Percentiles rank a stretch among this genome's conserved stretches.
Evolutionary conservation across 2,329 filamentous ascomycete species (phyloP).

Genomic region (Clarireedia sp.): DNA sequence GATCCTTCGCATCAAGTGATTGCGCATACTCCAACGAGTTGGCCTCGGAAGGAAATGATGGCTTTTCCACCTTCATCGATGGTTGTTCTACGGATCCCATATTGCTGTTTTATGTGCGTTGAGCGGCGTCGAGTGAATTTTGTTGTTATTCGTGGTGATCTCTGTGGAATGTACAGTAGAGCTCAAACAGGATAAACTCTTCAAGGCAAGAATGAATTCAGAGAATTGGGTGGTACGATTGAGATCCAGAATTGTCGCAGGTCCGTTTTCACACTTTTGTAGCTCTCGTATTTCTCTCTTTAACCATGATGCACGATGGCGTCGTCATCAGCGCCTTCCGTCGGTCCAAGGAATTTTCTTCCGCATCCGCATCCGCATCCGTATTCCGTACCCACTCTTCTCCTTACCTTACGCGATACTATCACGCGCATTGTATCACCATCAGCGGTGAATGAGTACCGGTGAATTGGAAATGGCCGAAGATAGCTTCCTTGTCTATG

Average conservation of each 20-base stretch:
- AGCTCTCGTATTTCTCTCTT: neutral
- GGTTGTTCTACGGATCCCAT: conserved; percentile 24
- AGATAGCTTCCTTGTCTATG: neutral
- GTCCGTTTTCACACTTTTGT: conserved; percentile 1
- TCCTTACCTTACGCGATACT: conserved; percentile 6
- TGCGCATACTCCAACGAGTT: conserved; percentile 39
- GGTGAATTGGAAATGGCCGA: neutral
- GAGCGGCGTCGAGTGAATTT: neutral
- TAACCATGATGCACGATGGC: neutral
- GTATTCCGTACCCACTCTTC: conserved; percentile 7
- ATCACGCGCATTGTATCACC: neutral
- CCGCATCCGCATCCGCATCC: conserved; percentile 16
- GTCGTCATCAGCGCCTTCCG: conserved; percentile 1
- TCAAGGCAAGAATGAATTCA: neutral
- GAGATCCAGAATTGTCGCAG: neutral
- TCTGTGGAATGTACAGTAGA: too few relatives aligned
- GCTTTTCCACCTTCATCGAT: conserved; percentile 15
- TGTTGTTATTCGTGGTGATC: neutral
- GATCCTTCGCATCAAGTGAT: conserved; percentile 52
- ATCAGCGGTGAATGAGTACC: neutral
- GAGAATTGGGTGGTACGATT: neutral
- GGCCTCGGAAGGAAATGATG: conserved; percentile 42
- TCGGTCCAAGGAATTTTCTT: neutral
- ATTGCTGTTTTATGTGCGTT: neutral
- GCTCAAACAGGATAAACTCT: neutral